Percentiles rank a stretch among this genome's conserved stretches.
Conservation (phyloP, 106 monocot genomes). For the Posidonia australis region DNA sequence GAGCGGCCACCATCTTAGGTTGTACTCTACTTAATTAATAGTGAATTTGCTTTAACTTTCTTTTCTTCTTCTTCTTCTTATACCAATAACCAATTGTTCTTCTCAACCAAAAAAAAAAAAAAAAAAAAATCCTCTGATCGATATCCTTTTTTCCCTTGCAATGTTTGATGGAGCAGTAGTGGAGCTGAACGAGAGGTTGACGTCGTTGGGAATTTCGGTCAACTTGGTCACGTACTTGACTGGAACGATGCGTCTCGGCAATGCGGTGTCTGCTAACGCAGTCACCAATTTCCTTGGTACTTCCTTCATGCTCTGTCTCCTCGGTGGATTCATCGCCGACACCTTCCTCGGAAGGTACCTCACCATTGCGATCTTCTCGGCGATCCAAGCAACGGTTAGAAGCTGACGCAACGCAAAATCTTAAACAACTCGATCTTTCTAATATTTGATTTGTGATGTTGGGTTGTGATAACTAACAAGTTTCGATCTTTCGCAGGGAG, state of each 20-base stretch:
- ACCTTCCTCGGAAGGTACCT: conserved; percentile 64
- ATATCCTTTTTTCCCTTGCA: no score
- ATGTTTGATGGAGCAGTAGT: conserved; percentile 28
- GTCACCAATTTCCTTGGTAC: conserved; percentile 72
- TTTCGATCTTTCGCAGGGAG: conserved; percentile 25
- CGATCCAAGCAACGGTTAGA: conserved; percentile 39
- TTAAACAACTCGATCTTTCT: not conserved
- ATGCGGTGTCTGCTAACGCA: conserved; percentile 48
- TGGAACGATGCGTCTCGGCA: conserved; percentile 64
- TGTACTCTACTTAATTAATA: no score
- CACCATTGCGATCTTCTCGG: conserved; percentile 45
- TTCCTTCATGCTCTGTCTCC: conserved; percentile 70
- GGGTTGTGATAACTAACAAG: not conserved
- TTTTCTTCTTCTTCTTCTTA: no score
- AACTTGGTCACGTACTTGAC: conserved; percentile 67
- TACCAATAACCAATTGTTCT: no score
- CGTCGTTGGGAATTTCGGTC: conserved; percentile 59
- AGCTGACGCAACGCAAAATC: not conserved
- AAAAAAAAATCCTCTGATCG: no score
- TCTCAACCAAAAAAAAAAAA: no score
- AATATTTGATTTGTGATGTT: not conserved
- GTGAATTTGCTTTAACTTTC: no score
- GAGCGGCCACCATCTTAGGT: no score
- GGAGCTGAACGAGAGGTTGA: conserved; percentile 61
- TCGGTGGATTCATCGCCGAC: no score